These are phyloP conservation scores for Tetrahymena thermophila DNA, from an alignment of 73 alveolate genomes.

Conservation along the genomic window DNA sequence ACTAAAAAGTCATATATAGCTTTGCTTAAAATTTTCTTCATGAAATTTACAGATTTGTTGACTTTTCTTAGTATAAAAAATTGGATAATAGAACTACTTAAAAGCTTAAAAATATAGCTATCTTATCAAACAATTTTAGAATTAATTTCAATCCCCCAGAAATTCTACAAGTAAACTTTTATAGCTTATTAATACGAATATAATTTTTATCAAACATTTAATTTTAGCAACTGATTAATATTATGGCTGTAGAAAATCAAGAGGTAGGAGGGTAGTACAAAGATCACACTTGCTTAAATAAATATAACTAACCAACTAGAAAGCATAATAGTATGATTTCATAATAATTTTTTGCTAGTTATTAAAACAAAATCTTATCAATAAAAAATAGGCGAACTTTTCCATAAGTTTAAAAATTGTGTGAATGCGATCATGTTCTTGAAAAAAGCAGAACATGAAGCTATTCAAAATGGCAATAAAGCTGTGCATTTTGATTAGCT, in stretches of 20 bases:
- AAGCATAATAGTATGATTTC: not conserved
- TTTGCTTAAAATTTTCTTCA: not conserved
- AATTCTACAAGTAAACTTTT: not conserved
- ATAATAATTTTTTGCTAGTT: no score
- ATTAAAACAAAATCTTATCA: not conserved
- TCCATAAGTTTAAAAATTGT: not conserved
- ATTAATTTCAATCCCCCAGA: not conserved
- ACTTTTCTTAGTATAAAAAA: not conserved
- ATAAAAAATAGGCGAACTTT: not conserved
- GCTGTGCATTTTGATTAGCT: not conserved
- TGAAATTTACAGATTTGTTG: not conserved
- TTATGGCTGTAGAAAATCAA: not conserved
- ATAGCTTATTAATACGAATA: not conserved
- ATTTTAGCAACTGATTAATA: not conserved
- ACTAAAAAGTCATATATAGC: not conserved
- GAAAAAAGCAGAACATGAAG: not conserved
- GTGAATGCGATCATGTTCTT: not conserved
- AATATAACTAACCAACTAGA: not conserved
- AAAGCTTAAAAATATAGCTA: not conserved
- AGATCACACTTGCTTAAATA: not conserved
- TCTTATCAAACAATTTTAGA: not conserved
- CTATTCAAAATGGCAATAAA: not conserved
- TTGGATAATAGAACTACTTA: not conserved
- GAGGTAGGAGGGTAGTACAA: not conserved
- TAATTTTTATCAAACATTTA: not conserved